phyloP scores from a whole-genome alignment of 352 stramenopile species.

The Phytophthora ramorum region DNA sequence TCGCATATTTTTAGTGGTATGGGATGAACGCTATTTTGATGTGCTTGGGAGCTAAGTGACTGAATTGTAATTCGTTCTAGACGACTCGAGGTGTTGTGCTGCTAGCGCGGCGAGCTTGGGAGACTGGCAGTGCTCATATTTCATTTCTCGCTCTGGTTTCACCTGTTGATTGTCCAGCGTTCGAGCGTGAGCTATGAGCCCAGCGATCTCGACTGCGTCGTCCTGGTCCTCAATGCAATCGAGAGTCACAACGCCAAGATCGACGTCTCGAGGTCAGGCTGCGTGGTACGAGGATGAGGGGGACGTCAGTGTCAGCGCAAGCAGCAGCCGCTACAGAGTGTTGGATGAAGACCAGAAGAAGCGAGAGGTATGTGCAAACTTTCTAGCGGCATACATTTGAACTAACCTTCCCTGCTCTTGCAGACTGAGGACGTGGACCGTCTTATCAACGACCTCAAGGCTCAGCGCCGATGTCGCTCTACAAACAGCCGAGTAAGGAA shows the following conservation, averaged over 20 bases:
- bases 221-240: constrained; percentile 25
- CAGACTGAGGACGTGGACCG: constrained; percentile 50
- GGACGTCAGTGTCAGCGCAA: constrained; percentile 11
- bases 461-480: constrained; percentile 21
- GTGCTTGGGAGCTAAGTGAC: constrained; percentile 18
- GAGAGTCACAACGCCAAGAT: constrained; percentile 19
- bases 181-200: constrained; percentile 20
- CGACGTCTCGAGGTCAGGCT: constrained; percentile 3
- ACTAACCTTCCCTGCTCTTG: constrained; percentile 3
- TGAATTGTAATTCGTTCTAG: constrained; percentile 30
- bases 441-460: constrained; percentile 52
- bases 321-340: constrained; percentile 45
- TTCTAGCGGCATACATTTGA: background rate
- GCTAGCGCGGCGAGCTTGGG: background rate
- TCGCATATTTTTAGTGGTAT: constrained; percentile 34
- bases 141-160: constrained; percentile 4
- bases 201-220: constrained; percentile 9
- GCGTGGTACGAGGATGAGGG: constrained; percentile 20
- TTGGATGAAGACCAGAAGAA: constrained; percentile 47
- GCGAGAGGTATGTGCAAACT: constrained; percentile 32
- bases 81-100: constrained; percentile 15
- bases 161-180: constrained; percentile 8
- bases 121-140: background rate
- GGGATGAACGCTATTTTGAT: constrained; percentile 29
- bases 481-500: background rate